Evolutionary conservation across 768 basidiomycete species (phyloP).

Genomic region (Kwoniella europaea): DNA sequence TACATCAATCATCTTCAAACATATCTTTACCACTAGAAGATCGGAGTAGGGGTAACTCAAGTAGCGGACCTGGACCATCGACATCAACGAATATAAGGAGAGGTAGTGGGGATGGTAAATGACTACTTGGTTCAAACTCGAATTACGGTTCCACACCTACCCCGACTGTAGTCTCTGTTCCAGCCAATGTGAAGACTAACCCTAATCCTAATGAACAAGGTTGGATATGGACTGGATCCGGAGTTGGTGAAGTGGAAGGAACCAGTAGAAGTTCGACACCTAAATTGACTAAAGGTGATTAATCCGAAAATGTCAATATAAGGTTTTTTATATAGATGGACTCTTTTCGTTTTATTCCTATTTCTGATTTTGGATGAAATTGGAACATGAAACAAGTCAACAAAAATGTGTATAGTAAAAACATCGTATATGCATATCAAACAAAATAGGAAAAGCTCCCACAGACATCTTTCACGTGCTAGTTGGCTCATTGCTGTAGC

Average conservation of each 20-base stretch:
- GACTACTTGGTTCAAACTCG: background rate
- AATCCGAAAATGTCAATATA: background rate
- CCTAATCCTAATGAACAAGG: background rate
- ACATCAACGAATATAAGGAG: background rate
- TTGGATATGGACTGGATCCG: conserved; percentile 9
- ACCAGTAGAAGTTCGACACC: conserved; percentile 11
- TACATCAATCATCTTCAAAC: conserved; percentile 2
- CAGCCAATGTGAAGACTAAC: background rate
- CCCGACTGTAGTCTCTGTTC: background rate
- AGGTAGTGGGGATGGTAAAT: conserved; percentile 7
- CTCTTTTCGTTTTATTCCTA: too few species aligned
- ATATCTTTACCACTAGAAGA: conserved; percentile 7
- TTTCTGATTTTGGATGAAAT: background rate
- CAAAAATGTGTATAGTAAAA: too few species aligned
- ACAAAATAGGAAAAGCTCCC: too few species aligned
- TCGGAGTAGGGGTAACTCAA: background rate
- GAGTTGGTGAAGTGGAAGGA: background rate
- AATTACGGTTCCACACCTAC: background rate
- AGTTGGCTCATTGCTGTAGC: too few species aligned
- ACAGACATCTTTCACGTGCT: too few species aligned
- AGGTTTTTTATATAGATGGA: background rate
- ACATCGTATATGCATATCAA: too few species aligned
- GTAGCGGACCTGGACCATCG: background rate
- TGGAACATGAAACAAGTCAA: background rate
- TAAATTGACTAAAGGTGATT: conserved; percentile 12